A percentile compares a stretch with the other conserved stretches of the same genome.
phyloP scores from a whole-genome alignment of 2,329 filamentous ascomycete species.

The Fusarium papillatum region DNA sequence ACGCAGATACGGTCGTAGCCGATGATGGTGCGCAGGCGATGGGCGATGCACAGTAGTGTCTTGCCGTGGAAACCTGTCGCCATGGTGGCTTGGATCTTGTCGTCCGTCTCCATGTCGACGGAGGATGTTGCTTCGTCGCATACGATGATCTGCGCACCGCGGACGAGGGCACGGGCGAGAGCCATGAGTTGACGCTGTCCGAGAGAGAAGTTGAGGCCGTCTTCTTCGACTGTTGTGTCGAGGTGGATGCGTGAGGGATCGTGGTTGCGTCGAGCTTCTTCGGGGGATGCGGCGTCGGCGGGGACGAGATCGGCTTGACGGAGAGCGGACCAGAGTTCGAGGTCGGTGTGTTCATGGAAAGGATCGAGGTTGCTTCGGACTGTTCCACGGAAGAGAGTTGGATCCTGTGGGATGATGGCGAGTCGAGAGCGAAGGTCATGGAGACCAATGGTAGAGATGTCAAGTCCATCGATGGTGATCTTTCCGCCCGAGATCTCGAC shows the following conservation, averaged over 20 bases:
- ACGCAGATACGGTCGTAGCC: slow-evolving; percentile 96
- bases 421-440: slow-evolving; percentile 82
- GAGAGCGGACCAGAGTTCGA: slow-evolving; percentile 83
- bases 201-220: slow-evolving; percentile 95
- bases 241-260: slow-evolving; percentile 83
- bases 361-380: slow-evolving; percentile 86
- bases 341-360: slow-evolving; percentile 82
- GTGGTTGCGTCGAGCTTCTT: slow-evolving; percentile 74
- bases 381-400: slow-evolving; percentile 85
- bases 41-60: slow-evolving; percentile 93
- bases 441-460: slow-evolving; percentile 81
- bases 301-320: slow-evolving; percentile 82
- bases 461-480: slow-evolving; percentile 75
- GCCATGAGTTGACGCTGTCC: slow-evolving; percentile 97
- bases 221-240: slow-evolving; percentile 89
- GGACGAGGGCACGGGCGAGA: slow-evolving; percentile 89
- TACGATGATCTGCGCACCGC: slow-evolving; percentile 91
- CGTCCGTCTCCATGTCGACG: slow-evolving; percentile 97
- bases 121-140: slow-evolving; percentile 96
- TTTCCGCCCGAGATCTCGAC: slow-evolving; percentile 74
- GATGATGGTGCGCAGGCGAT: slow-evolving; percentile 92
- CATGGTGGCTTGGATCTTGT: slow-evolving; percentile 94
- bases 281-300: slow-evolving; percentile 70
- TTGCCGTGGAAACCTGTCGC: slow-evolving; percentile 86
- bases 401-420: slow-evolving; percentile 88